Base-by-base conservation (phyloP, 2,329 filamentous ascomycete genomes). In the Aureobasidium leucospermi region DNA sequence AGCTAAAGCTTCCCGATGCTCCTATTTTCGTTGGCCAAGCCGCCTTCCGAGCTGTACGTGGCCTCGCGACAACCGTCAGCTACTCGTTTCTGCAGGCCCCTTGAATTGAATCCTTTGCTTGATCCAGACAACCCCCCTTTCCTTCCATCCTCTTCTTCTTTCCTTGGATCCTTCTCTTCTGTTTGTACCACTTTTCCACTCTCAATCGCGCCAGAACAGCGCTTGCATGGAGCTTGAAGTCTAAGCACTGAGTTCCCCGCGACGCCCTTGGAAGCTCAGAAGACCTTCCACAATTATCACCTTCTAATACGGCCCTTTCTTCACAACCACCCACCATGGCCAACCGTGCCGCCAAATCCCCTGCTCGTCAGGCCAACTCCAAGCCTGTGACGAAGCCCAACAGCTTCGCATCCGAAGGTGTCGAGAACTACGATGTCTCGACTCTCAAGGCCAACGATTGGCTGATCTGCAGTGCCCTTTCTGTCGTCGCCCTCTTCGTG, bases 361-460 rank as follows among this genome's bases (percentile, higher is more conserved):
- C 59, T 42, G 59, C 59, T n/a, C 48, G 43, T 23, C 49, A 49
- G 42, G 6, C 34, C 32, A 53, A 36, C 23, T 16, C 42, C 31
- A 48, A 60, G 45, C n/a, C 45, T 2, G 11, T 23, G 1, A 45
- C 60, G 39, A 59, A 58, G 13, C 36, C 23, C 6, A 60, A 28
- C 59, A 84, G 87, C 68, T 92, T 90, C 77, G 82, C 85, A 60
- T 91, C 88, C 1, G 85, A 90, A 53, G 89, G 88, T 52, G 88
- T 97, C 58, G 81, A 84, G 65, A 89, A 99, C 78, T 87, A 96
- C 77, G 91, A 97, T 79, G 85, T 97, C 69, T 91, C 96, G 76
- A 83, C 89, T 57, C 85, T 99, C 23, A 90, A 92, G 38, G 76
- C 82, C 60, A 87, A 85, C 28, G 94, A 97, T 76, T 96, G 94